Conservation (phyloP, 208 protist genomes). For the Trypanosoma platydactyli region DNA sequence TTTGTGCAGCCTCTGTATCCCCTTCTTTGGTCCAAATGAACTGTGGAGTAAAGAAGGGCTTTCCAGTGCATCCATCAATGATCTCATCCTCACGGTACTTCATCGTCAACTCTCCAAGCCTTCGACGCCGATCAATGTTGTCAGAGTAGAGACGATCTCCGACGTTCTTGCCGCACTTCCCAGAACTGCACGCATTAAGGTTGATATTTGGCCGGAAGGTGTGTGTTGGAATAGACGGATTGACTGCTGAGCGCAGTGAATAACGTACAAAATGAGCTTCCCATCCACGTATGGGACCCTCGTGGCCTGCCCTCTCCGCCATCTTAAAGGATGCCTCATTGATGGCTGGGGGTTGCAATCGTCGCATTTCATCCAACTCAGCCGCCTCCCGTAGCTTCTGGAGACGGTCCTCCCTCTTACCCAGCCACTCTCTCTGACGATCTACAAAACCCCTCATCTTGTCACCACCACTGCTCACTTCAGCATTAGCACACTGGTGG, state of each 20-base stretch:
- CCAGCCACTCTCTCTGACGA: not conserved
- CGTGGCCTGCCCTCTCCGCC: slow-evolving; percentile 2
- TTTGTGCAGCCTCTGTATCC: not conserved
- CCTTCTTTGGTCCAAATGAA: not conserved
- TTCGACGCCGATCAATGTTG: not conserved
- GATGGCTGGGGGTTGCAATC: slow-evolving; percentile 4
- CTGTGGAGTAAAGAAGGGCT: slow-evolving; percentile 4
- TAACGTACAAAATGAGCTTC: slow-evolving; percentile 20
- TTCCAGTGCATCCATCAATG: slow-evolving; percentile 1
- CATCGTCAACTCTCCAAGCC: not conserved
- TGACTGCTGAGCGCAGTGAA: not conserved
- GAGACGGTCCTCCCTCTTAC: not conserved
- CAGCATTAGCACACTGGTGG: not conserved
- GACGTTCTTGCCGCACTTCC: not conserved
- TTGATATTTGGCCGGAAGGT: slow-evolving; percentile 25
- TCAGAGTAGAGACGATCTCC: slow-evolving; percentile 15
- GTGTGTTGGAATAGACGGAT: not conserved
- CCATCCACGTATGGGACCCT: slow-evolving; percentile 22
- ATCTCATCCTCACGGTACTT: not conserved
- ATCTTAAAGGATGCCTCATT: slow-evolving; percentile 6
- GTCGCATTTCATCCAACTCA: not conserved
- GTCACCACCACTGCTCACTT: not conserved
- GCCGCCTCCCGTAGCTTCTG: not conserved
- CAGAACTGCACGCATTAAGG: not conserved
- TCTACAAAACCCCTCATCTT: not conserved